Conservation (phyloP, 371 early-diverging fungal species). For the Mucor indicus region DNA sequence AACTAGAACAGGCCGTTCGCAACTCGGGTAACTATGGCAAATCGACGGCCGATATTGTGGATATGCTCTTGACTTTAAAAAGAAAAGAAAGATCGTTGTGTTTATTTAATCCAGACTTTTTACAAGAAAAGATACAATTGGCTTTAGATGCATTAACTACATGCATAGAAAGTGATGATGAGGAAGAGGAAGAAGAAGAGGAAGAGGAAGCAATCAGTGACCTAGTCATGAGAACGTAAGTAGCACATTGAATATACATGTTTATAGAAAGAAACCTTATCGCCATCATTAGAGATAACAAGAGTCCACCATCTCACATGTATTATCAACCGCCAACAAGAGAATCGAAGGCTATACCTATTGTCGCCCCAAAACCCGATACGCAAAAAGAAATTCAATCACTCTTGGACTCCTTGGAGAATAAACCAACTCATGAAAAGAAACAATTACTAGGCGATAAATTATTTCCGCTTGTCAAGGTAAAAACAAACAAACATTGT, state of each 20-base stretch:
- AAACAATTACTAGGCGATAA: constrained; percentile 41
- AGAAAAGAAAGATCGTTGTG: constrained; percentile 48
- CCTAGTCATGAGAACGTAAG: no score
- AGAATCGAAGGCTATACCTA: constrained; percentile 41
- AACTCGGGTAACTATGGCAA: constrained; percentile 37
- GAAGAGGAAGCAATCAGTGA: no score
- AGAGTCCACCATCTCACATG: no score
- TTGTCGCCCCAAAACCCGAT: constrained; percentile 27
- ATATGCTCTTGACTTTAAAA: constrained; percentile 47
- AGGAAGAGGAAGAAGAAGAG: constrained; percentile 12
- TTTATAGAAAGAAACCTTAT: no score
- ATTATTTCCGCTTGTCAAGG: constrained; percentile 47
- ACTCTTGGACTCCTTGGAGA: constrained; percentile 21
- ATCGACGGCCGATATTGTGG: constrained; percentile 43
- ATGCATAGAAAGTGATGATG: constrained; percentile 26
- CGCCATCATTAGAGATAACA: no score
- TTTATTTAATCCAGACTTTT: constrained; percentile 47
- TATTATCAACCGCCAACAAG: no score
- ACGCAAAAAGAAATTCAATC: constrained; percentile 9
- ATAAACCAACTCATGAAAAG: constrained; percentile 28
- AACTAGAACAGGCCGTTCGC: constrained; percentile 38
- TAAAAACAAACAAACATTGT: no score
- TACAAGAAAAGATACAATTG: constrained; percentile 40
- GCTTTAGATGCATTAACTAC: constrained; percentile 44
- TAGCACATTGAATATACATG: no score